Conservation (phyloP, 2,329 filamentous ascomycete genomes). For the Pseudogymnoascus sp. region DNA sequence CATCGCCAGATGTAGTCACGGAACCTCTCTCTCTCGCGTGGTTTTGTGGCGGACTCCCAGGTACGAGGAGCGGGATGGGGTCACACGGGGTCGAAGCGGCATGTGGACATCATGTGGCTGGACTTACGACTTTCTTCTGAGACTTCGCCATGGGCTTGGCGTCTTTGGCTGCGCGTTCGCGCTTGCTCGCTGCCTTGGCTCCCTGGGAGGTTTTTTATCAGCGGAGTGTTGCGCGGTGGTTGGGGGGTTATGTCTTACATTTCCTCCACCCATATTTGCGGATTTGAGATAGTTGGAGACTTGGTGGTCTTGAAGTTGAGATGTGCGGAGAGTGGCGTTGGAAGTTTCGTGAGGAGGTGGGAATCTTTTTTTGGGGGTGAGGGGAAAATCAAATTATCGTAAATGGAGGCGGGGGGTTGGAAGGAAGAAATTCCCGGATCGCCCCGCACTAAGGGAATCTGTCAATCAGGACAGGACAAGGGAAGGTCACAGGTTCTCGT, state of each 20-base stretch:
- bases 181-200: conserved; percentile 62
- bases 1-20: neutral
- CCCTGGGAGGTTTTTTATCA: conserved; percentile 34
- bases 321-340: neutral
- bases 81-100: neutral
- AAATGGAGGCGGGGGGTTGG: neutral
- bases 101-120: neutral
- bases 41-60: neutral
- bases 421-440: neutral
- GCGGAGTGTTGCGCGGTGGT: neutral
- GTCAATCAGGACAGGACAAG: neutral
- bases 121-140: conserved; percentile 57
- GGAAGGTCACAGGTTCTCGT: neutral
- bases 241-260: conserved; percentile 7
- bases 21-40: neutral
- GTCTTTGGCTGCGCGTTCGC: conserved; percentile 61
- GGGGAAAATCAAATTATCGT: neutral
- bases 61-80: neutral
- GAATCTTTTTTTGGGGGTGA: neutral
- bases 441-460: neutral
- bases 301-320: neutral
- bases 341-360: neutral
- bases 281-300: neutral
- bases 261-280: conserved; percentile 5
- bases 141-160: conserved; percentile 49